Conservation (phyloP, 202 grass and related monocot species). For the Carex arenaria region DNA sequence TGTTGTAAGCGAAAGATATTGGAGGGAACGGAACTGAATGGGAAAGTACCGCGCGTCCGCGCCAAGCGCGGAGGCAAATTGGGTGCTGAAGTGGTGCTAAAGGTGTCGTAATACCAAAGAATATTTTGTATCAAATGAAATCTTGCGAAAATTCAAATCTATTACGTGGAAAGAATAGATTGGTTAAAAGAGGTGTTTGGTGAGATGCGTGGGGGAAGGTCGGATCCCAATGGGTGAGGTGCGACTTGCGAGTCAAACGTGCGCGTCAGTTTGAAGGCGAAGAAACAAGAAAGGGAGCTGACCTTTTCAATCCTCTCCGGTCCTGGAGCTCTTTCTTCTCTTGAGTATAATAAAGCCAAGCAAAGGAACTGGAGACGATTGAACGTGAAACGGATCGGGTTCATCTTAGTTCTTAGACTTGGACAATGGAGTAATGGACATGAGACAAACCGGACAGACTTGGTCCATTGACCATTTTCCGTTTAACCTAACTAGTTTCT, state of each 20-base stretch:
- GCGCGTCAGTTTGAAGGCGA: slow-evolving; percentile 20
- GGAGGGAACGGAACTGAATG: not conserved
- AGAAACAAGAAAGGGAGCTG: slow-evolving; percentile 13
- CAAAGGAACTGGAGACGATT: not conserved
- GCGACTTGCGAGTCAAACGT: slow-evolving; percentile 13
- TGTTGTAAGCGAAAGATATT: not conserved
- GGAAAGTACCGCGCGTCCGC: not conserved
- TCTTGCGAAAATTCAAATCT: not conserved
- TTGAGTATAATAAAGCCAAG: no score
- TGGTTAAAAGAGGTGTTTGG: not conserved
- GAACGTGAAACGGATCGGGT: no score
- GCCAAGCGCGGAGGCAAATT: not conserved
- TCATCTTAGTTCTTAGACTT: no score
- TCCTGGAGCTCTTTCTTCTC: no score
- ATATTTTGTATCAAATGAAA: not conserved
- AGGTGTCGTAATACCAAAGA: not conserved
- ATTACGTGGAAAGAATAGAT: not conserved
- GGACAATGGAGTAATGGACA: no score
- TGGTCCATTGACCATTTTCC: no score
- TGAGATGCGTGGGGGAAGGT: not conserved
- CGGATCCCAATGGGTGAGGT: not conserved
- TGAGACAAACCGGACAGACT: no score
- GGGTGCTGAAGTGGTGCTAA: not conserved
- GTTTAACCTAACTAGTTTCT: no score
- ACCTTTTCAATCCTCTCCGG: not conserved